Conservation (phyloP, 306 rosid genomes). For the Fragaria iinumae region DNA sequence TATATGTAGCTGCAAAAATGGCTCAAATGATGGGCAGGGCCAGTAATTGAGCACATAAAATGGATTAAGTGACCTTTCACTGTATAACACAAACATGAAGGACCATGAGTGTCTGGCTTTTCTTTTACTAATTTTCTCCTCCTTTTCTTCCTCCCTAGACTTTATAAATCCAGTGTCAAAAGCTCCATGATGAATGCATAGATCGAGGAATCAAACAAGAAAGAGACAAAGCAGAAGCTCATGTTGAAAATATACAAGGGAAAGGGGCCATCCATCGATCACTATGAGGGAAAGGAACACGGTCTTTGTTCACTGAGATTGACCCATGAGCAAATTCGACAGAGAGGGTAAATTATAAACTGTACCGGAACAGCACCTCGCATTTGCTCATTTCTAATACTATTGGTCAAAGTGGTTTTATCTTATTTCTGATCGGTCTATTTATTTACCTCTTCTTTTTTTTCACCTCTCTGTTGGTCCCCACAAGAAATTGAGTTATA, state of each 20-base stretch:
- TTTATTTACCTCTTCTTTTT: too few species aligned
- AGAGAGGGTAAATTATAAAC: too few species aligned
- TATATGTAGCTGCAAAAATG: not conserved
- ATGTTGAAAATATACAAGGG: not conserved
- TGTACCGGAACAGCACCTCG: accelerated
- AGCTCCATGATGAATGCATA: conserved; percentile 26
- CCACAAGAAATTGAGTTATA: too few species aligned
- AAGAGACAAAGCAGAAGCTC: conserved; percentile 11
- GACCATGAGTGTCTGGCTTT: conserved; percentile 13
- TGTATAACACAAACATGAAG: not conserved
- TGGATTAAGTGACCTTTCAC: conserved; percentile 11
- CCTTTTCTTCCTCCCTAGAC: not conserved
- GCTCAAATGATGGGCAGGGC: not conserved
- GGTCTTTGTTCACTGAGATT: not conserved
- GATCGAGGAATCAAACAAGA: conserved; percentile 2
- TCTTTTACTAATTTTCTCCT: not conserved
- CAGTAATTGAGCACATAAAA: not conserved
- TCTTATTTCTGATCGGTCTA: too few species aligned
- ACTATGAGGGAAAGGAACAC: not conserved
- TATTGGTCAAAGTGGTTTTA: too few species aligned
- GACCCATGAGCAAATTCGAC: not conserved
- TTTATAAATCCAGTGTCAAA: conserved; percentile 18
- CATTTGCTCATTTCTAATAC: too few species aligned
- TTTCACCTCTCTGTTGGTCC: too few species aligned
- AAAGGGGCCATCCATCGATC: not conserved